Base-by-base conservation (phyloP, 2,329 filamentous ascomycete species). In the Xylariaceae sp. region DNA sequence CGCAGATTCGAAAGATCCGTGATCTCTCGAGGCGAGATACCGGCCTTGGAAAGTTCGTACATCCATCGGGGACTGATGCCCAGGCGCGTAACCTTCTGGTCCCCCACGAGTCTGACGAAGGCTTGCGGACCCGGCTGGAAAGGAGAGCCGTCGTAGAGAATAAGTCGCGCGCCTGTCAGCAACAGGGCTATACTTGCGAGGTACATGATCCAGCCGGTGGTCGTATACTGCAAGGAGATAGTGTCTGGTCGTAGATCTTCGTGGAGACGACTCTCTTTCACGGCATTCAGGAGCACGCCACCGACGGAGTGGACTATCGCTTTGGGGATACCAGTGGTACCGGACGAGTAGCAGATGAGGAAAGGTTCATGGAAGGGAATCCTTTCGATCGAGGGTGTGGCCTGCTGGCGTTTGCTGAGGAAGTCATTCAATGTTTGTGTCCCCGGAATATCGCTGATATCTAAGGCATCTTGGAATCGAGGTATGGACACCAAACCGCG, bases 131-230 rank as follows among this genome's bases (percentile, higher is more conserved):
- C 84, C 0, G 90, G 90, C 51, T 85, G 75, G 72, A 95, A 91
- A 0, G 90, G 90, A 7, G 86, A 90, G 2, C 90, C 91, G 69
- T 95, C 90, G 71, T 95, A 95, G n/a, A 93, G 76, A 1, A 95
- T 73, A 1, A 82, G 77, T 4, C 83, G 79, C 0, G 79, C 78
- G 6, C 89, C 89, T 45, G 79, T 74, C 1, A 88, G 66, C 6
- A 93, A 76, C 3, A 79, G 76, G 17, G 79, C 77, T 0, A 90
- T 77, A 44, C 80, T 82, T 2, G 78, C 75, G 7, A 92, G 76
- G 70, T 93, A 94, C 90, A 96, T 95, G 74, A 96, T 94, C 90
- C 90, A 95, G 0, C 89, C 88, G 0, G 88, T 91, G 0, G 85
- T 88, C 0, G 85, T 84, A 68, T 81, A 84, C 71, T 85, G 81